Base-by-base conservation (phyloP, 2,329 filamentous ascomycete genomes). In the Sporothrix inflata region DNA sequence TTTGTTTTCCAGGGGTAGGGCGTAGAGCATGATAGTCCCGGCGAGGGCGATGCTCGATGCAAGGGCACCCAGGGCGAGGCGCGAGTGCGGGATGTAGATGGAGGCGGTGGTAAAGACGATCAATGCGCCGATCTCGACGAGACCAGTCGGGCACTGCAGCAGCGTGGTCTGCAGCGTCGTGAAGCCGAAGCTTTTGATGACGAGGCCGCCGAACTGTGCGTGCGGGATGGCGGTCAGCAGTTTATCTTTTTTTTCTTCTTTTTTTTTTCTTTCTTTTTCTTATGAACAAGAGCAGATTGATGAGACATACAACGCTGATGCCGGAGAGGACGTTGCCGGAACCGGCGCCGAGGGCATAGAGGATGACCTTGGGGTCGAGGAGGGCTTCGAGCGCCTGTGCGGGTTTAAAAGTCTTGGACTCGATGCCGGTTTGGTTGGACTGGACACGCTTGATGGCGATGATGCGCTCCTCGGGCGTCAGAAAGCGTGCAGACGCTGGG, bases 401-500 rank as follows among this genome's bases (percentile, higher is more conserved):
- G 24, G 21, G 14, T 24, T 73, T 72, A 16, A 47, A 73, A 1
- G 45, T 38, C 49, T 72, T 72, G 67, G 69, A 73, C 61, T 72
- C 66, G 34, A 74, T 81, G 3, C 81, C 82, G 1, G 81, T 83
- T 67, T 79, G 78, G 73, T 83, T 82, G 7, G 75, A 77, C 1
- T 80, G 79, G 12, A 81, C 74, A 2, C 80, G 78, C 69, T 79
- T 74, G 40, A 80, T 74, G 16, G 76, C 77, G 67, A 77, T 75
- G 67, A 73, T 76, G 34, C 75, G 78, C 19, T 51, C 49, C 7
- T 3, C 14, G 49, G 7, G 7, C 2, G 49, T 51, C 7, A 51
- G n/a, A 3, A 19, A 51, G n/a, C n/a, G 16, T 3, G 49, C 49
- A 1, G 12, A 19, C 14, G 14, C n/a, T 21, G 49, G 49, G 49